These are phyloP conservation scores for Stephanodiscus minutulus DNA, from an alignment of 108 stramenopile species.

Conservation along the genomic window DNA sequence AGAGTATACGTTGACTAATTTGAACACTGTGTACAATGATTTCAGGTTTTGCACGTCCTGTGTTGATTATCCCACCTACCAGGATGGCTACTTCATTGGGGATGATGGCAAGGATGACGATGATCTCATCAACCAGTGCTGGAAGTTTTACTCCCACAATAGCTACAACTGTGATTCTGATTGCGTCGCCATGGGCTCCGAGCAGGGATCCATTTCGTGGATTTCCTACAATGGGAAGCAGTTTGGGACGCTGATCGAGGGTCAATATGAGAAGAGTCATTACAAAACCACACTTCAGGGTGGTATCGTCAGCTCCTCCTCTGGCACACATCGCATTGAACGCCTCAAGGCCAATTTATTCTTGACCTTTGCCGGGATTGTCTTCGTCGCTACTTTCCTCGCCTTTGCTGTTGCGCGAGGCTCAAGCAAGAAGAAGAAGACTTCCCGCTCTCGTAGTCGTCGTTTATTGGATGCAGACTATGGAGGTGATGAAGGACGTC, in stretches of 20 bases:
- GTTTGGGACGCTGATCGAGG: conserved; percentile 51
- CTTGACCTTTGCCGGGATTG: conserved; percentile 68
- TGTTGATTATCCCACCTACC: conserved; percentile 88
- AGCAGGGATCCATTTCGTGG: conserved; percentile 69
- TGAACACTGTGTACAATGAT: conserved; percentile 77
- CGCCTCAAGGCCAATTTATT: conserved; percentile 77
- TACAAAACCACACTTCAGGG: no score
- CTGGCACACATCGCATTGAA: conserved; percentile 30
- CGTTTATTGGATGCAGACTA: conserved; percentile 69
- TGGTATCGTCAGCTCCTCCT: conserved; percentile 19
- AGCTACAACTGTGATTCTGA: conserved; percentile 74
- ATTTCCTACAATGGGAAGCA: conserved; percentile 58
- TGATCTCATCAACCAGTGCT: conserved; percentile 90
- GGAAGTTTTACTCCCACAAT: conserved; percentile 88
- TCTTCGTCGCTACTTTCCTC: conserved; percentile 84
- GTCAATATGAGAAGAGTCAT: no score
- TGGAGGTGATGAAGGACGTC: no score
- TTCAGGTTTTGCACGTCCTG: conserved; percentile 81
- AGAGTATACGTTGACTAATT: conserved; percentile 77
- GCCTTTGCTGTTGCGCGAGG: conserved; percentile 87
- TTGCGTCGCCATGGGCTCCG: conserved; percentile 71
- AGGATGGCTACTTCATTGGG: conserved; percentile 89
- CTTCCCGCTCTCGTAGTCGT: conserved; percentile 54
- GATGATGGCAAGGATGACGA: conserved; percentile 83
- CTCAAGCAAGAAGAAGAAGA: conserved; percentile 41